Evolutionary conservation across 306 rosid species (phyloP).

Genomic region (Datisca glomerata): DNA sequence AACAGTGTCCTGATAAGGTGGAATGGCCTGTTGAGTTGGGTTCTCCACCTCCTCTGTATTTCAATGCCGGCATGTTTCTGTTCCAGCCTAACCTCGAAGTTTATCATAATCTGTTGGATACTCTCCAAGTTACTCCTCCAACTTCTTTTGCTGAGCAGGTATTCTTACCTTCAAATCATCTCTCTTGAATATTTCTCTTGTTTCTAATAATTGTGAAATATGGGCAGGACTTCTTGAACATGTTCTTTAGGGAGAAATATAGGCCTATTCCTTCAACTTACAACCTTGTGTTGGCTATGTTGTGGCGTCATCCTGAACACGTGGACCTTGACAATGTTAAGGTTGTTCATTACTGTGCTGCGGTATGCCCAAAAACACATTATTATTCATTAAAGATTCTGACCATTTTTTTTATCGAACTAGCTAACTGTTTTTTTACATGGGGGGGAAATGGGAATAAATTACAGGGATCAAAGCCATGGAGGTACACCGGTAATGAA

Average conservation of each 20-base stretch:
- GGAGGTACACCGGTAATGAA: constrained; percentile 43
- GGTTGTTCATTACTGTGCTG: constrained; percentile 41
- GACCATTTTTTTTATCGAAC: too few species aligned
- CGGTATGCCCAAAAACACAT: too few species aligned
- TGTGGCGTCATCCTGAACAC: constrained; percentile 49
- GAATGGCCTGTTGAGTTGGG: constrained; percentile 29
- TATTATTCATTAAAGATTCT: too few species aligned
- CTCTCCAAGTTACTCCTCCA: constrained; percentile 19
- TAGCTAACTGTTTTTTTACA: too few species aligned
- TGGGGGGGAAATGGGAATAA: too few species aligned
- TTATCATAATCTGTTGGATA: constrained; percentile 20
- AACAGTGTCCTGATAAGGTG: constrained; percentile 35
- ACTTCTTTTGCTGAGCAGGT: constrained; percentile 44
- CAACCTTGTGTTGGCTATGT: constrained; percentile 36
- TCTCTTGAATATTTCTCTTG: too few species aligned
- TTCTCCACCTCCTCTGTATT: constrained; percentile 28
- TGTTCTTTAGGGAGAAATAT: constrained; percentile 29
- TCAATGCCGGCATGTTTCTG: constrained; percentile 41
- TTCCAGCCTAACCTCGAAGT: constrained; percentile 23
- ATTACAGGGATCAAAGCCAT: constrained; percentile 39
- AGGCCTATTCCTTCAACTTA: constrained; percentile 30
- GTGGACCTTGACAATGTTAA: constrained; percentile 24
- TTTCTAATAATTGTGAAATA: too few species aligned
- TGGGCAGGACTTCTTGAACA: constrained; percentile 38
- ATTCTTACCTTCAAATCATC: too few species aligned